phyloP scores from a whole-genome alignment of 2,329 filamentous ascomycete genomes.

The Diplodia sapinea region DNA sequence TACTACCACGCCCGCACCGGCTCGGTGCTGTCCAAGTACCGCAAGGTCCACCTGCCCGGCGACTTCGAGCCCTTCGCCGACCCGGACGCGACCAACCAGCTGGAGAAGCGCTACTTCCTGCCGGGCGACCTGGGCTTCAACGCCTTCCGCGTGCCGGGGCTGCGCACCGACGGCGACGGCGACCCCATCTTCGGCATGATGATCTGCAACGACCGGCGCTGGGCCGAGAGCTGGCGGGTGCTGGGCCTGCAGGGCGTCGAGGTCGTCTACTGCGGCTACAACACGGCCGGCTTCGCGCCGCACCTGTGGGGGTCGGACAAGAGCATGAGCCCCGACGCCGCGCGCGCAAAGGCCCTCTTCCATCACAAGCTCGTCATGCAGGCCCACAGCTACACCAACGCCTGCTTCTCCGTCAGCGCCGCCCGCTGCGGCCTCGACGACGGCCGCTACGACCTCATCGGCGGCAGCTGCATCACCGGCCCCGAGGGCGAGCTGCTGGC shows the following conservation, averaged over 20 bases:
- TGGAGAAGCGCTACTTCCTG: constrained; percentile 62
- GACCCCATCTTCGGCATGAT: constrained; percentile 61
- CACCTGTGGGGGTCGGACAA: constrained; percentile 50
- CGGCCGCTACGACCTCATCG: constrained; percentile 54
- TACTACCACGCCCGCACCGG: constrained; percentile 36
- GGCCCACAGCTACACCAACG: constrained; percentile 58
- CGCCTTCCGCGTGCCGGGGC: constrained; percentile 51
- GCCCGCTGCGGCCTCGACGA: constrained; percentile 59
- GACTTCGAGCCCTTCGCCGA: constrained; percentile 45
- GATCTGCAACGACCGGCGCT: constrained; percentile 62
- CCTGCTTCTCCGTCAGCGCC: constrained; percentile 56
- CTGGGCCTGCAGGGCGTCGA: constrained; percentile 59
- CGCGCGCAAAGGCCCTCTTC: constrained; percentile 54
- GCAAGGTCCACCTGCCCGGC: constrained; percentile 37
- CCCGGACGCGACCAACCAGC: constrained; percentile 57
- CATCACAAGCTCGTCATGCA: constrained; percentile 61
- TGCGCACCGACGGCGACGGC: constrained; percentile 37
- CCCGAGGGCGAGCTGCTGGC: constrained; percentile 57
- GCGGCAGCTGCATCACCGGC: constrained; percentile 54
- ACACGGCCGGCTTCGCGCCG: constrained; percentile 57
- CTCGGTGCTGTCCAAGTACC: constrained; percentile 36
- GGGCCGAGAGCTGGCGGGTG: constrained; percentile 59
- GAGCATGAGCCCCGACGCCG: constrained; percentile 51
- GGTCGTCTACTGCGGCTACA: constrained; percentile 57
- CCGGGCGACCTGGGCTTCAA: constrained; percentile 59